A percentile compares a stretch with the other conserved stretches of the same genome.
phyloP scores from a whole-genome alignment of 169 alveolate genomes.

The Cardiosporidium cionae region DNA sequence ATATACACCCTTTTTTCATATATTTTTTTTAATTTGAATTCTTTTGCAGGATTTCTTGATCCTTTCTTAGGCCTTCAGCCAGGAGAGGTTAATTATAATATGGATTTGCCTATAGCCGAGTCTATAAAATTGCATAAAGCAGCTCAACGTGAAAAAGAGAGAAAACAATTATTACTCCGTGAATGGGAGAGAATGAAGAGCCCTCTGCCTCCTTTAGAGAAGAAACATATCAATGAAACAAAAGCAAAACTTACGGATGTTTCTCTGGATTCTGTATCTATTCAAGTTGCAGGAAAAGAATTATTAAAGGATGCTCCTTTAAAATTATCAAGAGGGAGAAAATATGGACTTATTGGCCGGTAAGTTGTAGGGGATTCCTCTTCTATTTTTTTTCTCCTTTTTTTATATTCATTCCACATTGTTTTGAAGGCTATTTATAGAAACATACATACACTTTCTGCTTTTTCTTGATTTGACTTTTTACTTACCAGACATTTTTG shows the following conservation, averaged over 20 bases:
- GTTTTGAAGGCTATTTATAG: no score
- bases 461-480: no score
- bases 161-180: background rate
- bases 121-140: background rate
- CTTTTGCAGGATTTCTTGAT: background rate
- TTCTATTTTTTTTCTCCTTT: no score
- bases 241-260: conserved; percentile 55
- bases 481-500: no score
- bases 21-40: no score
- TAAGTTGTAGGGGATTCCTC: background rate
- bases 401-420: no score
- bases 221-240: conserved; percentile 51
- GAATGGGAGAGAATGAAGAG: conserved; percentile 69
- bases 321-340: conserved; percentile 77
- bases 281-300: conserved; percentile 87
- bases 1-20: no score
- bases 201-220: conserved; percentile 63
- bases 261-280: conserved; percentile 64
- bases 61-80: background rate
- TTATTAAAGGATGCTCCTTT: conserved; percentile 82
- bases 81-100: background rate
- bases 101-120: background rate
- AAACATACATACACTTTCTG: no score
- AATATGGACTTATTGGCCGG: conserved; percentile 88
- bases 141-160: background rate